Conservation (phyloP, 2,329 filamentous ascomycete species). For the Rosellinia necatrix region DNA sequence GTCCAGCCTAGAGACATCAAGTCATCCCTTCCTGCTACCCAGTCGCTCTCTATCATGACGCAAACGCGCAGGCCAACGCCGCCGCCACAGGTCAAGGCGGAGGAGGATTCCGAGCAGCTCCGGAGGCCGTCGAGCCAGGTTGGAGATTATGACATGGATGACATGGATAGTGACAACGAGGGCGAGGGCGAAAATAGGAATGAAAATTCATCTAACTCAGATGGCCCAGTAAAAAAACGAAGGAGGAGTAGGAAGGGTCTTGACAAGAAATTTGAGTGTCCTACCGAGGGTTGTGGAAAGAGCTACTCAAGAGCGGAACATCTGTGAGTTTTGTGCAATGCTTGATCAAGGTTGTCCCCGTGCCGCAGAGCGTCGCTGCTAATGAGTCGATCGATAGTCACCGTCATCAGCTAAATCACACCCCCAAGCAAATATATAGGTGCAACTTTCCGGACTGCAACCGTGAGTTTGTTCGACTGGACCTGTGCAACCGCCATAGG, state of each 20-base stretch:
- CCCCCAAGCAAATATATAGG: conserved; percentile 91
- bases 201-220: conserved; percentile 57
- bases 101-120: conserved; percentile 48
- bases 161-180: conserved; percentile 48
- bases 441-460: conserved; percentile 92
- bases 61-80: conserved; percentile 48
- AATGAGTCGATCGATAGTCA: conserved; percentile 54
- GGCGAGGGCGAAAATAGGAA: conserved; percentile 47
- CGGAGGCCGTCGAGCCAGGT: conserved; percentile 50
- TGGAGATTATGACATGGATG: conserved; percentile 37
- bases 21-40: conserved; percentile 45
- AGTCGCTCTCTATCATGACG: conserved; percentile 49
- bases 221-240: conserved; percentile 62
- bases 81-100: conserved; percentile 47
- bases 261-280: conserved; percentile 84
- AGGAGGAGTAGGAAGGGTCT: conserved; percentile 76
- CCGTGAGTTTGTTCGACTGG: conserved; percentile 89
- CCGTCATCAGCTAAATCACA: conserved; percentile 93
- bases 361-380: conserved; percentile 27
- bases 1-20: conserved; percentile 47
- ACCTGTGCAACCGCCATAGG: conserved; percentile 84
- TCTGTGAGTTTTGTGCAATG: conserved; percentile 61
- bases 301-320: conserved; percentile 97
- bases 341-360: not conserved
- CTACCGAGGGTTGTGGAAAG: conserved; percentile 86